A percentile compares a stretch with the other conserved stretches of the same genome.
phyloP scores from a whole-genome alignment of 345 rosid species.

The Acer campestre region DNA sequence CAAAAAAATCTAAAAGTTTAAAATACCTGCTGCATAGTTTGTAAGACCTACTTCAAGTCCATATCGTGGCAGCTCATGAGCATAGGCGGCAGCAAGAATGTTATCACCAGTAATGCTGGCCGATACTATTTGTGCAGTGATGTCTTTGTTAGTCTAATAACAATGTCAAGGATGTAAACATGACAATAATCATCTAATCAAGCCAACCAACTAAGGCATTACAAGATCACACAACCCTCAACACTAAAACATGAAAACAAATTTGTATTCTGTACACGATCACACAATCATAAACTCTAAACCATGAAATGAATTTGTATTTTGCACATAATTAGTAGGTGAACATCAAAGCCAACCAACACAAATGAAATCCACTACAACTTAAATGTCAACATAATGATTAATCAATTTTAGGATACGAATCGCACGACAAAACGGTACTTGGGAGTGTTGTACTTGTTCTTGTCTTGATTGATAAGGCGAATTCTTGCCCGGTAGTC shows the following conservation, averaged over 20 bases:
- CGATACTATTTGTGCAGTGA: conserved; percentile 56
- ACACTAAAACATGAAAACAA: not conserved
- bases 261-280: not conserved
- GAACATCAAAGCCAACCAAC: not conserved
- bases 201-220: not conserved
- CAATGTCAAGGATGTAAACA: conserved; percentile 23
- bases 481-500: conserved; percentile 88
- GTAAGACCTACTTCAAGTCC: conserved; percentile 73
- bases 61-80: conserved; percentile 63
- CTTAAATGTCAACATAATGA: no score
- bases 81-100: conserved; percentile 65
- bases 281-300: not conserved
- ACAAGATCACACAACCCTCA: not conserved
- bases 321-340: not conserved
- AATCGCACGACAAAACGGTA: conserved; percentile 78
- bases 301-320: not conserved
- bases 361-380: not conserved
- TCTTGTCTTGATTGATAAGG: conserved; percentile 78
- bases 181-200: not conserved
- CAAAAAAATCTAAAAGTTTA: not conserved
- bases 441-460: conserved; percentile 83
- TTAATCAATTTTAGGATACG: conserved; percentile 45
- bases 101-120: conserved; percentile 63
- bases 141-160: conserved; percentile 66
- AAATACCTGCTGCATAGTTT: conserved; percentile 70